Evolutionary conservation across 164 flowering plant species (phyloP), one percentile per base, ranked within the genome.

Genomic region (Kingdonia uniflora): DNA sequence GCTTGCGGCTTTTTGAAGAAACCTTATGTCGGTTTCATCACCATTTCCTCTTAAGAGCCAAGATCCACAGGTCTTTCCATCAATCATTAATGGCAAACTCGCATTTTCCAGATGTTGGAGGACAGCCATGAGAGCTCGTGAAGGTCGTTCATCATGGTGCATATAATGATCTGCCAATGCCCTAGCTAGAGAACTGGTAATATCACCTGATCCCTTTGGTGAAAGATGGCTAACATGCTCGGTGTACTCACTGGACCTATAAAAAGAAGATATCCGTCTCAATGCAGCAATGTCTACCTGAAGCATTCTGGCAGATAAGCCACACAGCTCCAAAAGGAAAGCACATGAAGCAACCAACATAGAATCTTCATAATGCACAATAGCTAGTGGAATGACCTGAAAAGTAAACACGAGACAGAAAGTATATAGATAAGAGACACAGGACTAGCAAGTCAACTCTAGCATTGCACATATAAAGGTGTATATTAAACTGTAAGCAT

Each of bases 301-400:
- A 19, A 88, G 84, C 82, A 72, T 72, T 64, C 72, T 71, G 54
- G 94, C 81, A 65, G 95, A 80, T 65, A 84, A 67, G n/a, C 99
- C 95, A 82, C 97, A 86, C 64, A 92, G 81, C 77, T 92, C 99
- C 72, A 86, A 58, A 19, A 88, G 79, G 64, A 81, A 77, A 57
- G 91, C 81, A 72, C 95, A 92, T 49, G 99, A 80, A 45, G 95
- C 83, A 52, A 86, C 95, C 72, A 88, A 62, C 47, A 80, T 64
- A 39, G 84, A 64, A 61, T 92, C 79, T 60, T 84, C 92, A 73
- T 82, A 92, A 64, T 88, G 85, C 58, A 71, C 59, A 55, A 88
- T 67, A 55, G 97, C 97, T 58, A 88, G 82, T 54, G 96, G 95
- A 48, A 80, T 68, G 48, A 88, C 95, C 99, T 92, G 65, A 63